Conservation (phyloP, 306 rosid species). For the Quercus gilva region DNA sequence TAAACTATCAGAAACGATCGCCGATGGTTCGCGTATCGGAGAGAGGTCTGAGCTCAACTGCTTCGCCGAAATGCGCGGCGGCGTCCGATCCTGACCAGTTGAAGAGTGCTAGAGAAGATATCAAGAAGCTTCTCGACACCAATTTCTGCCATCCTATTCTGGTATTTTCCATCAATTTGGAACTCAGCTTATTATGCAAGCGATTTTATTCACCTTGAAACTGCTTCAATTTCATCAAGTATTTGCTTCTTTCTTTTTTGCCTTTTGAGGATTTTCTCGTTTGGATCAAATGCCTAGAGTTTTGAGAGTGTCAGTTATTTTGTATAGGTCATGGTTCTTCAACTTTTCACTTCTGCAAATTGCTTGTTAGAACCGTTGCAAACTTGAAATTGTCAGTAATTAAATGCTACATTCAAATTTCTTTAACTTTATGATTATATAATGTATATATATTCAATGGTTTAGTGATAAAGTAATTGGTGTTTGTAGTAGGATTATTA, state of each 20-base stretch:
- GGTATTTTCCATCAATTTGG: conserved; percentile 34
- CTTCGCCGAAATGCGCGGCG: conserved; percentile 41
- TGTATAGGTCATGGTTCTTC: not conserved
- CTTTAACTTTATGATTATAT: too few relatives aligned
- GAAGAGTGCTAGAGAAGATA: conserved; percentile 79
- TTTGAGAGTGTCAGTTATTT: not conserved
- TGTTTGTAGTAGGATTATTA: too few relatives aligned
- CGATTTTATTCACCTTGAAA: too few relatives aligned
- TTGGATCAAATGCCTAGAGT: not conserved
- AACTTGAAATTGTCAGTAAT: not conserved
- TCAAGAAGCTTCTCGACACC: conserved; percentile 68
- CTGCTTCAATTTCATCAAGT: too few relatives aligned
- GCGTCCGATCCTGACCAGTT: conserved; percentile 85
- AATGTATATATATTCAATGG: too few relatives aligned
- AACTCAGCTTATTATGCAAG: too few relatives aligned
- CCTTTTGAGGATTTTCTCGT: not conserved
- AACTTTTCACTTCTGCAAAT: not conserved
- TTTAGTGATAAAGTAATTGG: too few relatives aligned
- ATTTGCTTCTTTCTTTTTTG: not conserved
- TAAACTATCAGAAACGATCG: conserved; percentile 44
- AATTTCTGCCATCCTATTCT: conserved; percentile 83
- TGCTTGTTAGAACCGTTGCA: not conserved
- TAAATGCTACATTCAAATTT: too few relatives aligned
- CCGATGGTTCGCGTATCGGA: conserved; percentile 35
- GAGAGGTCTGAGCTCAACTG: conserved; percentile 44